Conservation (phyloP, 23 red algal species). For the Chondrus crispus region DNA sequence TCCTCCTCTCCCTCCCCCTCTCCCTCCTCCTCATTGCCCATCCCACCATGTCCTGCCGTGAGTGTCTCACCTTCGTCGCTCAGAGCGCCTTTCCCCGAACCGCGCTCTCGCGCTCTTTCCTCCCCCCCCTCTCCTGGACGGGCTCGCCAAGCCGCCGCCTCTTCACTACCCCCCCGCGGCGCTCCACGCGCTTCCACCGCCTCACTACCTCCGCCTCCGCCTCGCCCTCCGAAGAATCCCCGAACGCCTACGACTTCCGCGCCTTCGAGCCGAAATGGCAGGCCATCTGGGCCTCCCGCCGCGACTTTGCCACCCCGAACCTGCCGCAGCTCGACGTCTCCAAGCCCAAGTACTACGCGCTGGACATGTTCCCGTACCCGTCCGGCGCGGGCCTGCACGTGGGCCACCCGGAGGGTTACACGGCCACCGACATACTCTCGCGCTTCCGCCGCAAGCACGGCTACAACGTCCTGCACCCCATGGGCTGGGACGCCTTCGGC, state of each 20-base stretch:
- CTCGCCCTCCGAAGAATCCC: neutral
- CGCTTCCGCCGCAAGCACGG: slow-evolving; percentile 90
- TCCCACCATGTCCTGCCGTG: neutral
- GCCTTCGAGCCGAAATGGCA: slow-evolving; percentile 89
- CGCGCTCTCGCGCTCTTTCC: neutral
- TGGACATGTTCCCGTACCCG: slow-evolving; percentile 99
- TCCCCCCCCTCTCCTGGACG: neutral
- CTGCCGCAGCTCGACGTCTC: slow-evolving; percentile 41
- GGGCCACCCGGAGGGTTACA: slow-evolving; percentile 99
- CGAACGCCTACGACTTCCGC: slow-evolving; percentile 72
- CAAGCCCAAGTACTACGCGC: slow-evolving; percentile 90
- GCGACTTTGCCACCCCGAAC: slow-evolving; percentile 26
- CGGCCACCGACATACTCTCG: slow-evolving; percentile 96
- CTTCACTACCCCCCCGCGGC: neutral
- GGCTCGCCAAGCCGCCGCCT: neutral
- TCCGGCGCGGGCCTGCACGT: slow-evolving; percentile 92
- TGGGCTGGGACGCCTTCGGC: slow-evolving; percentile 99
- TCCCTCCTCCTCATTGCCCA: no score
- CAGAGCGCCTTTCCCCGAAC: neutral
- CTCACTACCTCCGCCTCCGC: neutral
- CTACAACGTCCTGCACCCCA: slow-evolving; percentile 93
- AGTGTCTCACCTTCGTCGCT: neutral
- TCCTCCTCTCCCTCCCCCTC: no score
- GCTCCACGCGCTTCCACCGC: neutral
- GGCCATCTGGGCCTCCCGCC: slow-evolving; percentile 57